These are phyloP conservation scores for Butyriboletus loyo DNA, from an alignment of 768 basidiomycete genomes.

Conservation along the genomic window DNA sequence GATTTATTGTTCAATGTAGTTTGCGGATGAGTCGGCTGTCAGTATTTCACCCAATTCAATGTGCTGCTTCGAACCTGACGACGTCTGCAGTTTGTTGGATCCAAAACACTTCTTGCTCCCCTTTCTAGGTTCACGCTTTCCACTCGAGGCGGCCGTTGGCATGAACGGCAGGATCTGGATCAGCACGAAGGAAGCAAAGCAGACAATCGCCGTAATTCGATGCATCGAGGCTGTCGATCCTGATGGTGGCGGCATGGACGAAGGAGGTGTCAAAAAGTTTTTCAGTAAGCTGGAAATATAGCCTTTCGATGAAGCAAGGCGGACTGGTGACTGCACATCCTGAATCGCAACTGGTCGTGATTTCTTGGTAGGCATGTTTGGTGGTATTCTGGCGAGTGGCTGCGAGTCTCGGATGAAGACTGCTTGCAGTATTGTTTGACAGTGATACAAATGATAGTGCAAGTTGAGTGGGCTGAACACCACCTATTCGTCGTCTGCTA, in stretches of 20 bases:
- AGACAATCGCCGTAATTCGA: constrained; percentile 71
- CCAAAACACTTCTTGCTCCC: constrained; percentile 81
- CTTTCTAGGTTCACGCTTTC: constrained; percentile 74
- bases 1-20: constrained; percentile 79
- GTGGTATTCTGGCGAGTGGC: not conserved
- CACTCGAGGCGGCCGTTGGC: constrained; percentile 86
- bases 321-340: not conserved
- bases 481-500: constrained; percentile 62
- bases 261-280: constrained; percentile 49
- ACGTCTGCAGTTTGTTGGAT: constrained; percentile 61
- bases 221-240: constrained; percentile 83
- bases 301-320: not conserved
- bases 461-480: constrained; percentile 2
- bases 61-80: constrained; percentile 1
- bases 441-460: constrained; percentile 5
- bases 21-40: constrained; percentile 87
- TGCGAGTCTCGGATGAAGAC: not conserved
- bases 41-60: constrained; percentile 13
- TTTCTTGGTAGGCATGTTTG: not conserved
- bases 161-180: constrained; percentile 94
- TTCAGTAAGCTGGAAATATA: constrained; percentile 45
- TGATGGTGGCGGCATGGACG: constrained; percentile 63
- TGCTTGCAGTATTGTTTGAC: not conserved
- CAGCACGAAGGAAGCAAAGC: constrained; percentile 65
- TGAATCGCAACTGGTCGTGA: not conserved